Evolutionary conservation across 2,329 filamentous ascomycete species (phyloP).

Genomic region (Scytalidium lignicola): DNA sequence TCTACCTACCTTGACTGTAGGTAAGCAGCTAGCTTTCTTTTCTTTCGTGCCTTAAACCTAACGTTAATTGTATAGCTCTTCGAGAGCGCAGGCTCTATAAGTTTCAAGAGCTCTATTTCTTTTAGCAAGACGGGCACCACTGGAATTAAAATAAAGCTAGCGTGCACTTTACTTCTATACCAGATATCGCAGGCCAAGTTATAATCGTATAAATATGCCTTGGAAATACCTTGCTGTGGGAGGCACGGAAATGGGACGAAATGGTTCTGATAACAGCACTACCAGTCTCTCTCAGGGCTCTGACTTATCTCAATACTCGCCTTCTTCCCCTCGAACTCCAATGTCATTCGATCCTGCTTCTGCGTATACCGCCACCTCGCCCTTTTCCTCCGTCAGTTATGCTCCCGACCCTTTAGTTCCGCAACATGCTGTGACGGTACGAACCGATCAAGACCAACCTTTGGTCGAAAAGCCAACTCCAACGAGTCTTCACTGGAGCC

Average conservation of each 20-base stretch:
- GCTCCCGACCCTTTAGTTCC: neutral
- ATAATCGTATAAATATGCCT: neutral
- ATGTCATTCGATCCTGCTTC: neutral
- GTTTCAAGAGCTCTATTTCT: too few relatives aligned
- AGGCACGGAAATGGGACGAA: neutral
- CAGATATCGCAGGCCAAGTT: neutral
- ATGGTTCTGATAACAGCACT: neutral
- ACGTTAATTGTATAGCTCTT: too few relatives aligned
- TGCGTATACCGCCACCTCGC: neutral
- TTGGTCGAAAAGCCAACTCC: conserved; percentile 5
- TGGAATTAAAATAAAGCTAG: neutral
- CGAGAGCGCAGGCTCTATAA: too few relatives aligned
- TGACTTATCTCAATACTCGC: neutral
- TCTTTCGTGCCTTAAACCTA: too few relatives aligned
- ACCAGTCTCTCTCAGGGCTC: neutral
- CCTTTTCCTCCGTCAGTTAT: neutral
- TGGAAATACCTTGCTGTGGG: neutral
- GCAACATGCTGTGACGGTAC: neutral
- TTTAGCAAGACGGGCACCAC: too few relatives aligned
- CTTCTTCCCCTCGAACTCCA: neutral
- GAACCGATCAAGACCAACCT: neutral
- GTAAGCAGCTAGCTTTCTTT: too few relatives aligned
- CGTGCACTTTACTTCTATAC: neutral
- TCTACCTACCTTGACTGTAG: too few relatives aligned
- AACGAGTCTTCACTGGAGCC: conserved; percentile 12